phyloP scores from a whole-genome alignment of 2,329 filamentous ascomycete species.

The Ciborinia camelliae region DNA sequence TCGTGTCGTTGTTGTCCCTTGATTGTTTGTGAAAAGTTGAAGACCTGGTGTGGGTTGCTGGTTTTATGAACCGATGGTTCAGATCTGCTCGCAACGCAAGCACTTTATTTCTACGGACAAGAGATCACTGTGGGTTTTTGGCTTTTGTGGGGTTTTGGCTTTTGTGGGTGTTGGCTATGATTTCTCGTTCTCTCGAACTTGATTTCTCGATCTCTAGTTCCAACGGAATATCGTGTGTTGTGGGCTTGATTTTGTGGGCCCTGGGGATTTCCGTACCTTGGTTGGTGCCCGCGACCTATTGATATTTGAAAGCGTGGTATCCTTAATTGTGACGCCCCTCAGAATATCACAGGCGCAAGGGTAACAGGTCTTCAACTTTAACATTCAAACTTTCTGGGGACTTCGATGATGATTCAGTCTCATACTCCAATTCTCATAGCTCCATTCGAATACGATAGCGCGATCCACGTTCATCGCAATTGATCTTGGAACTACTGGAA shows the following conservation, averaged over 20 bases:
- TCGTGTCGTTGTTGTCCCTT: constrained; percentile 1
- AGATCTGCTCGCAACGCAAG: constrained; percentile 2
- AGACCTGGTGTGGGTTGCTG: constrained; percentile 8
- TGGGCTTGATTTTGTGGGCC: neutral
- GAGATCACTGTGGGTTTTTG: constrained; percentile 7
- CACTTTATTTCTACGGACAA: neutral
- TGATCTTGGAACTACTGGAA: constrained; percentile 9
- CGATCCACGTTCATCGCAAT: constrained; percentile 14
- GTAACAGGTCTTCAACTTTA: constrained; percentile 9
- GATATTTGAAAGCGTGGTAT: neutral
- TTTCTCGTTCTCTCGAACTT: constrained; percentile 5
- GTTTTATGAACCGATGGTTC: constrained; percentile 13
- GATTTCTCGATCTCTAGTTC: constrained; percentile 5
- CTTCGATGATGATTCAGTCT: constrained; percentile 3
- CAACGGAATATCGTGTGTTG: neutral
- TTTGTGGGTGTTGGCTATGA: constrained; percentile 8
- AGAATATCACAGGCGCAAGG: constrained; percentile 3
- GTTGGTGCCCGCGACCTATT: constrained; percentile 1
- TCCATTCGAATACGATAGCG: constrained; percentile 2
- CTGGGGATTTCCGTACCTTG: constrained; percentile 6
- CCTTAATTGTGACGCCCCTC: neutral
- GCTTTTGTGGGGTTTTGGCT: neutral
- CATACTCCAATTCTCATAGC: constrained; percentile 1
- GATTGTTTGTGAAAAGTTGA: constrained; percentile 7
- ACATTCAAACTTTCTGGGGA: neutral